A percentile compares a stretch with the other conserved stretches of the same genome.
These are phyloP conservation scores for Akebia trifoliata DNA, from an alignment of 164 flowering plant genomes.

Conservation along the genomic window DNA sequence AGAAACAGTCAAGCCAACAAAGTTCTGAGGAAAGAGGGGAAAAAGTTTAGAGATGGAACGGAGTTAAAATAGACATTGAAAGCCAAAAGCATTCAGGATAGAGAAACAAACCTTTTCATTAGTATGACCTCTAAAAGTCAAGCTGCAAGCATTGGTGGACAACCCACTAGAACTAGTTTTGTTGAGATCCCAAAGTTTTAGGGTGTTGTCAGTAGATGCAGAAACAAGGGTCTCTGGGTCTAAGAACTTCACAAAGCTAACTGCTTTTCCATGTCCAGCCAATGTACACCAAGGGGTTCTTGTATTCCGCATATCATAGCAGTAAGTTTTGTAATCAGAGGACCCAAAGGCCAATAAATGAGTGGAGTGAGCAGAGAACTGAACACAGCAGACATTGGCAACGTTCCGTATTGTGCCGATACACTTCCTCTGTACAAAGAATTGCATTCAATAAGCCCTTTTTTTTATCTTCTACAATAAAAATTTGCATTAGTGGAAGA, in stretches of 20 bases:
- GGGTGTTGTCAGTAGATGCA: slow-evolving; percentile 88
- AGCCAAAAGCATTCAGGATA: slow-evolving; percentile 1
- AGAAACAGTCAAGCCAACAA: slow-evolving; percentile 83
- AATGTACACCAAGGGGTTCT: slow-evolving; percentile 85
- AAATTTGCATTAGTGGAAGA: too few species aligned
- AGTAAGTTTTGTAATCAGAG: slow-evolving; percentile 76
- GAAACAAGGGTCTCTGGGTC: slow-evolving; percentile 81
- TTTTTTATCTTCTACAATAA: too few species aligned
- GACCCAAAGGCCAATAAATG: slow-evolving; percentile 87
- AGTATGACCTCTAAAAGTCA: slow-evolving; percentile 76
- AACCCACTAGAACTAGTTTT: slow-evolving; percentile 47
- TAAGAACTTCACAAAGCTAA: slow-evolving; percentile 87
- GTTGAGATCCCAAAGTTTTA: slow-evolving; percentile 92
- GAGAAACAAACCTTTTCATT: slow-evolving; percentile 76
- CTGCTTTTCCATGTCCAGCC: slow-evolving; percentile 82
- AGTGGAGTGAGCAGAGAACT: slow-evolving; percentile 73
- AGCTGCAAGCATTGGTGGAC: slow-evolving; percentile 66
- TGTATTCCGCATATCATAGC: slow-evolving; percentile 82
- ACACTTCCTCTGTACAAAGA: slow-evolving; percentile 55
- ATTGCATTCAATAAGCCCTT: slow-evolving; percentile 1
- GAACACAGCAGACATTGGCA: slow-evolving; percentile 95
- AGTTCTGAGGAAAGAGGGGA: slow-evolving; percentile 54
- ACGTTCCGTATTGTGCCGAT: slow-evolving; percentile 60
- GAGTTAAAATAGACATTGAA: neutral
- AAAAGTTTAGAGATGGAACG: slow-evolving; percentile 11